phyloP scores from a whole-genome alignment of 2,329 filamentous ascomycete genomes.

The Cercospora sojina region DNA sequence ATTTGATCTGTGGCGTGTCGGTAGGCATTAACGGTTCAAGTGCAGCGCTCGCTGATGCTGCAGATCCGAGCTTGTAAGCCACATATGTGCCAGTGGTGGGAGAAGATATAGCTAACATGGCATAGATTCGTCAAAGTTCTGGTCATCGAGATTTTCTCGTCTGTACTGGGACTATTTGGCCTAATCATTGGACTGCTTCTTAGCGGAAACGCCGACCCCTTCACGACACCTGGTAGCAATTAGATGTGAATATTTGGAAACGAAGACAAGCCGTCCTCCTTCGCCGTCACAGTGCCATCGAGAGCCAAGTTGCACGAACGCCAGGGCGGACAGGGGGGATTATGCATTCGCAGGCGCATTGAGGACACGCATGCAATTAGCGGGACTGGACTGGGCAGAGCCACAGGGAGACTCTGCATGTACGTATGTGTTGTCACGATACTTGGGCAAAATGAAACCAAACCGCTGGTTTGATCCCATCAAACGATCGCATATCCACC shows the following conservation, averaged over 20 bases:
- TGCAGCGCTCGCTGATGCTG: constrained; percentile 92
- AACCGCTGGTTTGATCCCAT: background rate
- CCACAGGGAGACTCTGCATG: constrained; percentile 13
- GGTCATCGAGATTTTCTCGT: constrained; percentile 99
- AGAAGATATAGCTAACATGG: constrained; percentile 12
- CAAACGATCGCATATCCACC: background rate
- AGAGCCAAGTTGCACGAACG: background rate
- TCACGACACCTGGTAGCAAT: constrained; percentile 44
- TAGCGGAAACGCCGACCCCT: constrained; percentile 77
- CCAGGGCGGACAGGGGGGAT: background rate
- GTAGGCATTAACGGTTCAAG: constrained; percentile 98
- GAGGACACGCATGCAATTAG: background rate
- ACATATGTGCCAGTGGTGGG: background rate
- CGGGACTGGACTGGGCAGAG: background rate
- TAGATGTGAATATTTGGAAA: background rate
- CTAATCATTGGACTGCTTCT: constrained; percentile 91
- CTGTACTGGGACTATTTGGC: constrained; percentile 91
- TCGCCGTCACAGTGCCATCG: background rate
- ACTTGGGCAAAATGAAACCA: constrained; percentile 1
- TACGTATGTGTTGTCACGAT: constrained; percentile 17
- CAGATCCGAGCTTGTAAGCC: constrained; percentile 81
- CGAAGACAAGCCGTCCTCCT: background rate
- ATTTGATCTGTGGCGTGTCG: constrained; percentile 90
- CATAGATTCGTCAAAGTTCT: constrained; percentile 94
- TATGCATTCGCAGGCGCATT: constrained; percentile 11